A percentile compares a stretch with the other conserved stretches of the same genome.
Conservation (phyloP, 257 asterid species). For the Thymus quinquecostatus region DNA sequence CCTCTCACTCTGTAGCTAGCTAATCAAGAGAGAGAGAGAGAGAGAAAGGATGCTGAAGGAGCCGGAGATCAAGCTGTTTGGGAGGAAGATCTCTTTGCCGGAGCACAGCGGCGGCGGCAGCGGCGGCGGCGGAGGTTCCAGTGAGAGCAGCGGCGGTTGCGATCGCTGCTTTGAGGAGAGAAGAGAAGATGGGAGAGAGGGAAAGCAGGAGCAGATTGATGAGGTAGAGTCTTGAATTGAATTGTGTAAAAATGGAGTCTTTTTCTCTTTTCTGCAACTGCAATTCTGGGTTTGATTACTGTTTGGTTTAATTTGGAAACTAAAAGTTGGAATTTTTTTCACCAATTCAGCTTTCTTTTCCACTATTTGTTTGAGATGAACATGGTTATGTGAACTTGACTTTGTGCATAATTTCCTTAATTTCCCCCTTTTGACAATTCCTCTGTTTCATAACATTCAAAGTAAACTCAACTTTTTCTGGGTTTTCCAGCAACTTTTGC, state of each 20-base stretch:
- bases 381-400: constrained; percentile 5
- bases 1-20: neutral
- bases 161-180: constrained; percentile 38
- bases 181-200: constrained; percentile 27
- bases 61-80: constrained; percentile 67
- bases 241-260: neutral
- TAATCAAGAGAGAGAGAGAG: too few relatives aligned
- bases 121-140: constrained; percentile 32
- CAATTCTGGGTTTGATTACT: neutral
- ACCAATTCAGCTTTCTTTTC: neutral
- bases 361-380: constrained; percentile 15
- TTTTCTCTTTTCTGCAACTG: constrained; percentile 8
- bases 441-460: constrained; percentile 7
- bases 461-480: constrained; percentile 5
- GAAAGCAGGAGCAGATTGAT: constrained; percentile 19
- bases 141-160: constrained; percentile 30
- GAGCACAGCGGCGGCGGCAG: constrained; percentile 42
- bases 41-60: constrained; percentile 42
- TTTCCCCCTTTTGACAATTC: constrained; percentile 15
- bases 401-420: neutral
- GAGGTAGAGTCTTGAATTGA: constrained; percentile 17
- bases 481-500: constrained; percentile 27
- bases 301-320: constrained; percentile 23
- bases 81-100: constrained; percentile 67
- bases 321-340: neutral